Base-by-base conservation (phyloP, 1,284 basidiomycete genomes). In the Violaceomyces palustris region DNA sequence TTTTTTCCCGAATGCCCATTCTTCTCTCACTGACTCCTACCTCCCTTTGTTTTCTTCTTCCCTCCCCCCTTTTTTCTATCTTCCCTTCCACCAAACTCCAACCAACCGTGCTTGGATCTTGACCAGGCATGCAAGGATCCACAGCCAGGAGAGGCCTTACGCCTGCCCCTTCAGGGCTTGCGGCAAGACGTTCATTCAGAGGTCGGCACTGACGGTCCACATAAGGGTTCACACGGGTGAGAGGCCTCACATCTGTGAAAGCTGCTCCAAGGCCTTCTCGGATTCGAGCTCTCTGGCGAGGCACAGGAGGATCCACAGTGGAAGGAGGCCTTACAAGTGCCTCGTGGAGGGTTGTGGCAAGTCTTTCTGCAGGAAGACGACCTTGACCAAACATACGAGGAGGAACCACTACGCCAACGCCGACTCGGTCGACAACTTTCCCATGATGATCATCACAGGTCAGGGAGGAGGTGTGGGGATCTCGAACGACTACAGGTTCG, bases 241-340 rank as follows among this genome's bases (percentile, higher is more conserved):
- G 76, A 86, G 87, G 67, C 88, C 88, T 7, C 87, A 90, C 71
- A 81, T 79, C 39, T 91, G 88, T 46, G 12, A 85, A 80, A 15
- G 88, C 83, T 71, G 69, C 44, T 41, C 43, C 42, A 66, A 68
- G 31, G 63, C 67, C 3, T 70, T 70, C 37, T 75, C 76, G 39
- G 80, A 81, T 60, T 80, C 79, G 1, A 77, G 75, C 45, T 80
- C 79, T 1, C 74, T 81, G 10, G 79, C 80, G 18, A 75, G 80
- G n/a, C 80, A 81, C 55, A 81, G 88, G 45, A 80, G 88, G 55
- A 88, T 85, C 14, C 87, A 91, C 64, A 77, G 68, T 35, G 75
- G 78, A 32, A 52, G 66, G 30, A 57, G 74, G 4, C 74, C 74
- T 0, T 73, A 74, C 63, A 64, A 61, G 35, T 77, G 75, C 43